Base-by-base conservation (phyloP, 1,284 basidiomycete species). In the Pterulicium gracile region DNA sequence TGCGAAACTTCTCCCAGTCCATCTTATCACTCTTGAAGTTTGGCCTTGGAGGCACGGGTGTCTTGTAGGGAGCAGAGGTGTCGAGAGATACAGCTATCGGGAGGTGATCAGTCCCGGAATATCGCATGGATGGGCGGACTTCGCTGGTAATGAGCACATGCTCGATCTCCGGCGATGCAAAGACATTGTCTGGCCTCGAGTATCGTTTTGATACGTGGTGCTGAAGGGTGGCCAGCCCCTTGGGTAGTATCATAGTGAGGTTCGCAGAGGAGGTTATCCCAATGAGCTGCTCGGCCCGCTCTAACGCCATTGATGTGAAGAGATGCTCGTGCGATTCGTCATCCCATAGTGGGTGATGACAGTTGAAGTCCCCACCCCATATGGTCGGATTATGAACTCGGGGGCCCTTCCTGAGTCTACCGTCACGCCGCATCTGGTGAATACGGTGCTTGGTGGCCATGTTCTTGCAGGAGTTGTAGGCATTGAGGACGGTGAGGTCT, bases 281-380 rank as follows among this genome's bases (percentile, higher is more conserved):
- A 12, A 63, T 35, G 0, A 65, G 52, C 0, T 42, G 18, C 21
- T 60, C 50, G 0, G 60, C 58, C 0, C 34, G 43, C 1, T 48
- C 41, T 1, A 58, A 44, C n/a, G 49, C 46, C 4, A n/a, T 13
- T 0, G 21, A 4, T 0, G 56, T 58, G 48, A 61, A 57, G 2
- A 61, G 54, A 21, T 62, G 61, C 0, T 40, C 13, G 47, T 65
- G 61, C 15, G 3, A 5, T 0, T 42, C 24, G 1, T 50, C 45
- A 12, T 66, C 63, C 64, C 64, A 67, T 0, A 54, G 14, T 0
- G 60, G 59, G 51, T 63, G 58, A 47, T 67, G 64, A 0, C 58
- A 50, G 50, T 67, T 67, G 56, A 66, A 66, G 53, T 66, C 64
- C 0, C 63, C 65, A 0, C 57, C 47, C 56, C 56, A 58, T 14